A percentile compares a stretch with the other conserved stretches of the same genome.
Conservation (phyloP, 805 yeast genomes). For the Metschnikowia henanensis region DNA sequence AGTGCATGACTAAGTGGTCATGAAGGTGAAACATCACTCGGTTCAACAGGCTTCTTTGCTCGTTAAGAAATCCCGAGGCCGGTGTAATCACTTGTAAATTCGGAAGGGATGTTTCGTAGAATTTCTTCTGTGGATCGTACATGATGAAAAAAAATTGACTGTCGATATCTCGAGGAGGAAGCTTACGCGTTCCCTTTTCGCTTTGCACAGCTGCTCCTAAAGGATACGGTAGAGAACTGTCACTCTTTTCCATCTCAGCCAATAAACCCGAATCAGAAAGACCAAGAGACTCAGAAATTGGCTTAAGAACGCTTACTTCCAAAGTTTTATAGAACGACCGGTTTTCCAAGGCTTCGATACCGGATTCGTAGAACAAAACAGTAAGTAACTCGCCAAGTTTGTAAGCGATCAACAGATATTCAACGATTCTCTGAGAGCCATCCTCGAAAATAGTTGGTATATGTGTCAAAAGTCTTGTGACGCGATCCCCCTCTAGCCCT, state of each 20-base stretch:
- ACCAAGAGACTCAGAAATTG: slow-evolving; percentile 25
- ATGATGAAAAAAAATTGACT: slow-evolving; percentile 39
- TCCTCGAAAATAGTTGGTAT: slow-evolving; percentile 16
- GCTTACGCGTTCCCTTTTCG: slow-evolving; percentile 1
- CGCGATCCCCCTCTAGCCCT: slow-evolving; percentile 21
- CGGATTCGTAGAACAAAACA: slow-evolving; percentile 32
- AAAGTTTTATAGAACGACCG: slow-evolving; percentile 25
- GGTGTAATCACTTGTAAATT: slow-evolving; percentile 23
- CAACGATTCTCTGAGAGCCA: slow-evolving; percentile 15
- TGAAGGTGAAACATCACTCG: slow-evolving; percentile 32
- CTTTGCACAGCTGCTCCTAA: slow-evolving; percentile 17
- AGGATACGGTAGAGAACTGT: slow-evolving; percentile 28
- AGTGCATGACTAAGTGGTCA: slow-evolving; percentile 36
- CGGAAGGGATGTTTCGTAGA: slow-evolving; percentile 39
- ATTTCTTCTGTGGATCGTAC: slow-evolving; percentile 24
- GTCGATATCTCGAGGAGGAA: slow-evolving; percentile 21
- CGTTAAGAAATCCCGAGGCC: background rate
- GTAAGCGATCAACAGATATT: slow-evolving; percentile 34
- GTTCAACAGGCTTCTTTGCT: background rate
- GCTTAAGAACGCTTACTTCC: slow-evolving; percentile 16
- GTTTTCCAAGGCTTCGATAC: slow-evolving; percentile 22
- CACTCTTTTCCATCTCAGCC: slow-evolving; percentile 24
- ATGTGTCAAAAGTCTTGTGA: slow-evolving; percentile 29
- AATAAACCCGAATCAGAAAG: background rate
- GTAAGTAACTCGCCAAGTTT: slow-evolving; percentile 22